These are phyloP conservation scores for Thecaphora frezii DNA, from an alignment of 1,284 basidiomycete species.

Conservation along the genomic window DNA sequence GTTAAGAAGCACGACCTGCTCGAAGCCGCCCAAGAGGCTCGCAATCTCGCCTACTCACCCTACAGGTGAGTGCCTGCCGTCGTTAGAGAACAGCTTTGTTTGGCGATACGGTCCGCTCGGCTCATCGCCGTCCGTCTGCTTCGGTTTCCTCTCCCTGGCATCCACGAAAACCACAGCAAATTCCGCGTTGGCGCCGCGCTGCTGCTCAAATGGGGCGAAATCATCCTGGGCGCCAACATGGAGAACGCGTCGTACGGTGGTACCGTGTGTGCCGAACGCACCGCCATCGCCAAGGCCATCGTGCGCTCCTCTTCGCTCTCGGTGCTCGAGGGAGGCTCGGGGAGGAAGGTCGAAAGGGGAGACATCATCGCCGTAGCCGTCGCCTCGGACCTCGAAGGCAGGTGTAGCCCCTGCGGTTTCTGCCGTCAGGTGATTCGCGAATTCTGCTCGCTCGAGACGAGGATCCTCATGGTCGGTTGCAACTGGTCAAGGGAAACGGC, in stretches of 20 bases:
- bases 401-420: constrained; percentile 70
- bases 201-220: constrained; percentile 69
- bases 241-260: constrained; percentile 88
- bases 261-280: constrained; percentile 54
- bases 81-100: neutral
- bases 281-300: constrained; percentile 45
- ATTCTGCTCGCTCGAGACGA: constrained; percentile 72
- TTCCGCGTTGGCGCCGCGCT: constrained; percentile 87
- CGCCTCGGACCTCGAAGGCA: constrained; percentile 36
- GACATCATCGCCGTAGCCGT: constrained; percentile 48
- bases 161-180: no score
- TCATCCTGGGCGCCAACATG: constrained; percentile 81
- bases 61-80: constrained; percentile 49
- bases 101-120: neutral
- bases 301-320: constrained; percentile 21
- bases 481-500: constrained; percentile 63
- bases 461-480: constrained; percentile 74
- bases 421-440: constrained; percentile 89
- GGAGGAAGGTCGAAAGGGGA: constrained; percentile 28
- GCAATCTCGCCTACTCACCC: constrained; percentile 49
- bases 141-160: constrained; percentile 29
- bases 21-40: constrained; percentile 42
- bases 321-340: constrained; percentile 15
- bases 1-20: constrained; percentile 39
- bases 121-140: neutral